phyloP scores from a whole-genome alignment of 73 alveolate genomes.

The Paramecium octaurelia region DNA sequence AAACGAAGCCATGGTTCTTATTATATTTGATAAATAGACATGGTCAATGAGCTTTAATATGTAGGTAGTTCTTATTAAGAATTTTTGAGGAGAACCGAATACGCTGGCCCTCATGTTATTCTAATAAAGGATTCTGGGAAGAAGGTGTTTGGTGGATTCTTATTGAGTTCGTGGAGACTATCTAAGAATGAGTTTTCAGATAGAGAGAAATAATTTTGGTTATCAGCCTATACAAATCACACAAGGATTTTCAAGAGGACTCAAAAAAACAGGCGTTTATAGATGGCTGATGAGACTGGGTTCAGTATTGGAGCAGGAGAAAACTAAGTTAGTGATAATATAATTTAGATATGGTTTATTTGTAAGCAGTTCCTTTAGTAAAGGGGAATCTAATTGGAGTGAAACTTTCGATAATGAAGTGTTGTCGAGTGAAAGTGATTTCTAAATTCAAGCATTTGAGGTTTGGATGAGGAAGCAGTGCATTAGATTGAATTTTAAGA shows the following conservation, averaged over 20 bases:
- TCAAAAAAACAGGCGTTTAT: background rate
- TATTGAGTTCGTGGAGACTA: background rate
- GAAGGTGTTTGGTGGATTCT: conserved; percentile 1
- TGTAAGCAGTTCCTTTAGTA: background rate
- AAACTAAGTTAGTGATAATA: background rate
- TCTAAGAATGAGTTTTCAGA: conserved; percentile 37
- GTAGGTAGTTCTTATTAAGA: conserved; percentile 26
- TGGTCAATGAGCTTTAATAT: background rate
- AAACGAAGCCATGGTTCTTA: conserved; percentile 20
- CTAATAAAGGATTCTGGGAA: background rate
- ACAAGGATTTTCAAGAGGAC: background rate
- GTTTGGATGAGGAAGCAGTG: background rate
- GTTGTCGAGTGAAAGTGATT: background rate
- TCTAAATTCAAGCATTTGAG: background rate
- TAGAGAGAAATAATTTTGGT: background rate
- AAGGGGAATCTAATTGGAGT: background rate
- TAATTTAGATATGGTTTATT: background rate
- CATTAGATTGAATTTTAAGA: background rate
- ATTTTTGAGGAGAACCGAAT: background rate
- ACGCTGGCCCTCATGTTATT: conserved; percentile 18
- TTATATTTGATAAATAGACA: background rate
- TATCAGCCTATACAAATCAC: background rate
- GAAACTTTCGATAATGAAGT: conserved; percentile 26
- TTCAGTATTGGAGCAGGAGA: conserved; percentile 45
- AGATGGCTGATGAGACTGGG: conserved; percentile 51